Evolutionary conservation across 73 alveolate genomes (phyloP).

Genomic region (Blepharisma japonicum): DNA sequence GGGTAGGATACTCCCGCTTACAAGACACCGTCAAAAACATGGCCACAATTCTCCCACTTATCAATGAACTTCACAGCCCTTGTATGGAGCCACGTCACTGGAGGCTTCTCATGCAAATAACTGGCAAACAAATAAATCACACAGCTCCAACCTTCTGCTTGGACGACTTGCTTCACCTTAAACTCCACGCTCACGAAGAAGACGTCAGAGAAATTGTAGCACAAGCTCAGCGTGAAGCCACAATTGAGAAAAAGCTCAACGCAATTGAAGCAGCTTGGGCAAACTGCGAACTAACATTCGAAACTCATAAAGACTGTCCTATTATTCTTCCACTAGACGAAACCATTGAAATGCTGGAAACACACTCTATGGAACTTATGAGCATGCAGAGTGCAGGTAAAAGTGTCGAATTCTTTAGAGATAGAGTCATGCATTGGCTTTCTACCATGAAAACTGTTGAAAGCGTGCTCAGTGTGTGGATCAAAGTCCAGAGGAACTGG

Average conservation of each 20-base stretch:
- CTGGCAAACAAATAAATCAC: conserved; percentile 84
- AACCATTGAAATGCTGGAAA: conserved; percentile 87
- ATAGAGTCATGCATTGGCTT: conserved; percentile 88
- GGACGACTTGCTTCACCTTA: conserved; percentile 89
- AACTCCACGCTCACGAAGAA: conserved; percentile 92
- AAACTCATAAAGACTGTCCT: conserved; percentile 68
- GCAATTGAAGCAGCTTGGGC: conserved; percentile 87
- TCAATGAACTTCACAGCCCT: conserved; percentile 93
- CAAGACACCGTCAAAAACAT: conserved; percentile 93
- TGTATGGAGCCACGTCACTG: conserved; percentile 99
- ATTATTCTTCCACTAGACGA: conserved; percentile 73
- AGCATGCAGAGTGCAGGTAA: conserved; percentile 88
- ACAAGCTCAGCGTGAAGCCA: conserved; percentile 96
- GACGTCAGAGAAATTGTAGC: conserved; percentile 96
- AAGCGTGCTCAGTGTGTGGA: conserved; percentile 97
- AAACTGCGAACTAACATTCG: conserved; percentile 64
- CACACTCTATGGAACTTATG: conserved; percentile 91
- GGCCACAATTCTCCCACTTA: conserved; percentile 93
- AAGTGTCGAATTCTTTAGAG: conserved; percentile 87
- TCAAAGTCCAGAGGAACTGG: conserved; percentile 99
- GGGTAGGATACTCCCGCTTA: conserved; percentile 84
- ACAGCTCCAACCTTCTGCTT: conserved; percentile 93
- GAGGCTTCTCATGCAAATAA: conserved; percentile 95
- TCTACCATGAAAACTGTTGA: conserved; percentile 96
- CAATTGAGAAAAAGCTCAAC: conserved; percentile 86